A percentile compares a stretch with the other conserved stretches of the same genome.
Conservation (phyloP, 2,329 filamentous ascomycete genomes). For the Penicillium freii region DNA sequence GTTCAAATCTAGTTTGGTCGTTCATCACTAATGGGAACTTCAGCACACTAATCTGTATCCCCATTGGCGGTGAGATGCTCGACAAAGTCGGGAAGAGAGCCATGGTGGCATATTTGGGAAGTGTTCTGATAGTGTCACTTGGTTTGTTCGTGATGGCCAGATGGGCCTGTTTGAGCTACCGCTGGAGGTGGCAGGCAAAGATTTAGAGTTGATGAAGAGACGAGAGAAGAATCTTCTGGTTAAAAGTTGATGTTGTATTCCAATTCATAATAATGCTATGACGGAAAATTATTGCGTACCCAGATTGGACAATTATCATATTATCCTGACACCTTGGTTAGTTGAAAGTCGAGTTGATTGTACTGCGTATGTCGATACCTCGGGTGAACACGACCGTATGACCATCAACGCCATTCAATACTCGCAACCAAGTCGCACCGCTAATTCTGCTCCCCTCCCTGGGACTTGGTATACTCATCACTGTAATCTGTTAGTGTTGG, state of each 20-base stretch:
- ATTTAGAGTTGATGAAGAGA: conserved; percentile 20
- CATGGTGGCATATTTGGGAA: conserved; percentile 48
- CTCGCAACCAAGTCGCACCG: not conserved
- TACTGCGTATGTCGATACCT: not conserved
- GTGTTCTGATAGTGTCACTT: conserved; percentile 41
- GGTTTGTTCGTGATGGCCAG: conserved; percentile 35
- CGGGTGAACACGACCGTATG: not conserved
- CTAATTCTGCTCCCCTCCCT: conserved; percentile 24
- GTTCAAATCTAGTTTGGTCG: too few relatives aligned
- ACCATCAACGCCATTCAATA: not conserved
- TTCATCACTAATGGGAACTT: not conserved
- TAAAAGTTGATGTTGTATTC: not conserved
- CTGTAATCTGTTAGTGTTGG: conserved; percentile 3
- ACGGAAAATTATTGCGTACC: not conserved
- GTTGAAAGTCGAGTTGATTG: not conserved
- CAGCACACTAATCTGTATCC: conserved; percentile 48
- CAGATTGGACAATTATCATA: not conserved
- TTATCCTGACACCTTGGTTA: not conserved
- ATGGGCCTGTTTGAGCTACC: conserved; percentile 41
- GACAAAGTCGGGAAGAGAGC: conserved; percentile 46
- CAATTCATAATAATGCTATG: not conserved
- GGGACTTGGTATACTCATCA: conserved; percentile 16
- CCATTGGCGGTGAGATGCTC: conserved; percentile 51
- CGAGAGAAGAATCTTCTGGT: not conserved
- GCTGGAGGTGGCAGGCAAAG: conserved; percentile 40